Percentiles rank a stretch among this genome's conserved stretches.
These are phyloP conservation scores for Hymenoscyphus infarciens DNA, from an alignment of 2,329 filamentous ascomycete genomes.

Conservation along the genomic window DNA sequence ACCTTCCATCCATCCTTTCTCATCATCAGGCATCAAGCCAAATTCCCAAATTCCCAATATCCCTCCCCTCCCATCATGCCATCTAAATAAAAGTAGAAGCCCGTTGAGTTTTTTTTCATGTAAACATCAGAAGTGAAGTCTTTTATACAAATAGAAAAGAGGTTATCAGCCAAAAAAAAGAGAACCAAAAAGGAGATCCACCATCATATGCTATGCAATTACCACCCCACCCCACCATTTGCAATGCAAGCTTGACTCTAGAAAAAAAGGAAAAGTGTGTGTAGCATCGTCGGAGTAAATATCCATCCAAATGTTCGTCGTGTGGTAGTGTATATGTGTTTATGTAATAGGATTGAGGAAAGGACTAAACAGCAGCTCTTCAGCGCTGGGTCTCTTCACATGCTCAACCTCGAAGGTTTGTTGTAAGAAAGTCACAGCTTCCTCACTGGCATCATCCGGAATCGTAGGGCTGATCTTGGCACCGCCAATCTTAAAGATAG, in stretches of 20 bases:
- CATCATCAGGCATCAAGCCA: no score
- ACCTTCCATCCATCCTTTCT: no score
- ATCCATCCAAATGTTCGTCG: background rate
- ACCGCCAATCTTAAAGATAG: constrained; percentile 97
- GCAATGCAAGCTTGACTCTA: background rate
- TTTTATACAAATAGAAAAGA: background rate
- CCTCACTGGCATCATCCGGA: constrained; percentile 79
- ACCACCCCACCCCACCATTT: background rate
- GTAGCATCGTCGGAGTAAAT: background rate
- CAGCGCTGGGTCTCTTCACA: constrained; percentile 84
- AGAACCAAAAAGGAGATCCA: background rate
- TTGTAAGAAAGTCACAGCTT: constrained; percentile 77
- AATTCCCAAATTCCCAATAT: no score
- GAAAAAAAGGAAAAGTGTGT: background rate
- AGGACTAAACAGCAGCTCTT: constrained; percentile 79
- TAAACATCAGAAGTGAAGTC: constrained; percentile 1
- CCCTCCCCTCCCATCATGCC: no score
- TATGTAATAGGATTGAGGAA: constrained; percentile 74
- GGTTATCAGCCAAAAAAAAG: background rate
- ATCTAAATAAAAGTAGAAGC: no score
- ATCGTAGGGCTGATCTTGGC: constrained; percentile 83
- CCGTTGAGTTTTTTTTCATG: background rate
- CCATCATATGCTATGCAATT: background rate
- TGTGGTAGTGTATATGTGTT: constrained; percentile 4
- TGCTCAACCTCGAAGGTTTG: constrained; percentile 96